Base-by-base conservation (phyloP, 2,329 filamentous ascomycete genomes). In the Ophiosphaerella herpotricha region DNA sequence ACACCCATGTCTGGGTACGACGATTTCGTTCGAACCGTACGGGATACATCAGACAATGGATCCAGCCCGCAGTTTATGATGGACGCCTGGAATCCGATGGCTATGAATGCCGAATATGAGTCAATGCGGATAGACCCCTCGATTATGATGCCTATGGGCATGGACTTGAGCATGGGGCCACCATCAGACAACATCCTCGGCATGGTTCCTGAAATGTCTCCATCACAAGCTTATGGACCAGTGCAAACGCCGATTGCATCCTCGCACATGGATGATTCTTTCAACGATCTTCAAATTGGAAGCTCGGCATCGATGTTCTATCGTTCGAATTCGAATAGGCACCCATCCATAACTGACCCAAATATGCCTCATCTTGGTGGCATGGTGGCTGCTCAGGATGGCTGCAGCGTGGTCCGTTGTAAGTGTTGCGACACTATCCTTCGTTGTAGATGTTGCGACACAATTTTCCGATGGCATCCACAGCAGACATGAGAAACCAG, bases 381-480 rank as follows among this genome's bases (percentile, higher is more conserved):
- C 5, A 78, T 81, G 39, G 70, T 80, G 36, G 74, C 77, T 16
- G 78, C 78, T 24, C 79, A 80, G 48, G 78, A 82, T 52, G 75
- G 75, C 7, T 82, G 80, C 80, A 78, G 76, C 4, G 77, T 77
- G 6, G 82, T 82, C 57, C 74, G 78, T 34, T 82, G 80, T 62
- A 80, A 76, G 12, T 78, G 78, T 13, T 73, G 18, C 4, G 18
- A 21, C 18, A 21, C 18, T 4, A 5, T 21, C 18, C 26, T 8
- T 29, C 26, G 79, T 81, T 39, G 79, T 81, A 52, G 81, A 81
- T 29, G 70, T 77, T 12, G 73, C 79, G 31, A 79, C 78, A 39
- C 75, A 80, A 18, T 79, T 84, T 57, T 78, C 78, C 6, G 81
- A 83, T 55, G 81, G 81, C 7, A 80, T 83, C 50, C 75, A 77